Evolutionary conservation across 2,329 filamentous ascomycete genomes (phyloP).

Genomic region (Aspergillus fumigatus): DNA sequence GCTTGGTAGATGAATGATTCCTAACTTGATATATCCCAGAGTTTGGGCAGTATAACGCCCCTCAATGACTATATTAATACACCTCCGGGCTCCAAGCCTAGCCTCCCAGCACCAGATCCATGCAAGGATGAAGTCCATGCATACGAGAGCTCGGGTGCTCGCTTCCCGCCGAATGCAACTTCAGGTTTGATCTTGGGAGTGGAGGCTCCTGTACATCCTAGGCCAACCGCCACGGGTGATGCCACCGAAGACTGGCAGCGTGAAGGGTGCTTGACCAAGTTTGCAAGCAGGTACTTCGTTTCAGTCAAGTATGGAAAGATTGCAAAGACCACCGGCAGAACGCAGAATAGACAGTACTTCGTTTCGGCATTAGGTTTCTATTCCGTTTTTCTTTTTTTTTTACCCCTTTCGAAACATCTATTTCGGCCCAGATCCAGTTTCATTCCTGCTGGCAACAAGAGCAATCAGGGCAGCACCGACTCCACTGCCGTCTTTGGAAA

Average conservation of each 20-base stretch:
- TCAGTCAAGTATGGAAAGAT: background rate
- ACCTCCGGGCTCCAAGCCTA: constrained; percentile 1
- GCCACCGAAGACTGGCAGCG: too few relatives aligned
- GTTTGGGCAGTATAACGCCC: background rate
- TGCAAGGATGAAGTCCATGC: background rate
- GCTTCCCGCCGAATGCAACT: background rate
- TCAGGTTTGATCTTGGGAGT: background rate
- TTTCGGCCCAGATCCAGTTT: background rate
- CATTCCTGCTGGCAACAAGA: constrained; percentile 64
- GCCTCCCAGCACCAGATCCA: constrained; percentile 3
- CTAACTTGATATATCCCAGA: background rate
- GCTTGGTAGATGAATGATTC: background rate
- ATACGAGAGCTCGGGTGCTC: background rate
- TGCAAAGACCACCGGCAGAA: background rate
- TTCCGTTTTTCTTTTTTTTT: background rate
- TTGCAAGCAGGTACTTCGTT: background rate
- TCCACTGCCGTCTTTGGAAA: constrained; percentile 93
- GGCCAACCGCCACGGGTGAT: background rate
- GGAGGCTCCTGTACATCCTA: background rate
- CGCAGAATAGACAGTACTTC: background rate
- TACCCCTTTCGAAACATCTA: background rate
- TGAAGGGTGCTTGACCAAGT: too few relatives aligned
- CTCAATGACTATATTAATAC: constrained; percentile 4
- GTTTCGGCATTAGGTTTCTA: background rate
- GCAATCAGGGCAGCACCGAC: constrained; percentile 96